Evolutionary conservation across 2,329 filamentous ascomycete species (phyloP), one percentile per base, ranked within the genome.

Genomic region (Fusarium papillatum): DNA sequence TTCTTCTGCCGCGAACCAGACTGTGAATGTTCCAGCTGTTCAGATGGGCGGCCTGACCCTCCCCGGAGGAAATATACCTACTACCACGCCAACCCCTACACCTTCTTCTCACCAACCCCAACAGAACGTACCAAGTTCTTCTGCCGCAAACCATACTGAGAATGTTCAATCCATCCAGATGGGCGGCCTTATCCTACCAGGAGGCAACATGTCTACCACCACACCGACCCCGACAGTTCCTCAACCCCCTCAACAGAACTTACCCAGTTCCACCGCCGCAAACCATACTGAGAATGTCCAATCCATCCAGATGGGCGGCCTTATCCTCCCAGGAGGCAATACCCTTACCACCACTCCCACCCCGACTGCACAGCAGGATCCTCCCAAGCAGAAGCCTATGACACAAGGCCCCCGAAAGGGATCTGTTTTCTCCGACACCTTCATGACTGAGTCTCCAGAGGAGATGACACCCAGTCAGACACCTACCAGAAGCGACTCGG

Each of bases 261-360:
- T 19, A 16, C 16, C 57, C 11, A 26, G 22, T 29, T 38, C n/a
- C 10, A 10, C 64, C 34, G 22, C 34, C 19, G 7, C 11, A 13
- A 17, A 7, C 5, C 31, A 48, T 10, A 7, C 57, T 29, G 41
- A 6, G 3, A 57, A 68, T 22, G n/a, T 43, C 38, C 13, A 41
- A 7, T 16, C 71, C 8, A 24, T 69, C 55, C 38, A 39, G 16
- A 71, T 68, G 17, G 68, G 68, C 14, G 68, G 55, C 24, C n/a
- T 70, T 29, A 39, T 38, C 24, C 10, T 68, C 9, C 64, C 68
- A 39, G 46, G 59, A 57, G 68, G 59, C 17, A 68, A 64, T 36
- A 22, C 13, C 19, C 19, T 24, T 11, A 57, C 7, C 24, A 39
- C 16, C 39, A 29, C 64, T 8, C 7, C 62, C 24, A 5, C 24